Base-by-base conservation (phyloP, 352 stramenopile species). In the Pythium aquatile region DNA sequence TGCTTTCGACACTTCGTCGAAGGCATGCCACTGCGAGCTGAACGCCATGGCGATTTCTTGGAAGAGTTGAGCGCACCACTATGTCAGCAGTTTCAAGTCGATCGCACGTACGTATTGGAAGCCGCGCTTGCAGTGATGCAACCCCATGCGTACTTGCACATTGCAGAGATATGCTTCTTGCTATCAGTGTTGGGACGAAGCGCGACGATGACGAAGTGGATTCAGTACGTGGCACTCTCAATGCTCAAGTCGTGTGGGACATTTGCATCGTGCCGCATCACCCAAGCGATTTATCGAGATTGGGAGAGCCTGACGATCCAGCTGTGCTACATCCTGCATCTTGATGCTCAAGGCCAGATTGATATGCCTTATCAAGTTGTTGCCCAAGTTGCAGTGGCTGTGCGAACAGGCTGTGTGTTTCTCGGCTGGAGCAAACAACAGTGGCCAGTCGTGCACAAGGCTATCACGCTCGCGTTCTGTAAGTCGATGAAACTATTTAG, bases 291-390 rank as follows among this genome's bases (percentile, higher is more conserved):
- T 26, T 91, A 90, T 65, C 81, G 85, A 17, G 85, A 94, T 56
- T 94, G 85, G 85, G 84, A 94, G 54, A 78, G 81, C 20, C 72
- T 94, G 3, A 93, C 83, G 11, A 88, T 91, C 46, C 85, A 94
- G 69, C 72, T 94, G 4, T 91, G 83, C 54, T 91, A 90, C 56
- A 70, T 94, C 5, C 66, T 91, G 1, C 83, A 90, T 49, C 71
- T 94, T 24, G 76, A 89, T 24, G 74, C 80, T 4, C 71, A 90
- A 56, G 63, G 66, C 5, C 77, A 91, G 57, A 74, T 94, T 44
- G 63, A 61, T 16, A 68, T 94, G 5, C 76, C 80, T 1, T 60
- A 77, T 52, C 69, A 70, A 37, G 71, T 91, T 32, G 74, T 85
- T 24, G 79, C 80, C 2, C 73, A 87, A 26, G 75, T 94, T 6